Percentiles rank a stretch among this genome's conserved stretches.
Conservation (phyloP, 495 filamentous ascomycete species). For the Friedmanniomyces simplex region DNA sequence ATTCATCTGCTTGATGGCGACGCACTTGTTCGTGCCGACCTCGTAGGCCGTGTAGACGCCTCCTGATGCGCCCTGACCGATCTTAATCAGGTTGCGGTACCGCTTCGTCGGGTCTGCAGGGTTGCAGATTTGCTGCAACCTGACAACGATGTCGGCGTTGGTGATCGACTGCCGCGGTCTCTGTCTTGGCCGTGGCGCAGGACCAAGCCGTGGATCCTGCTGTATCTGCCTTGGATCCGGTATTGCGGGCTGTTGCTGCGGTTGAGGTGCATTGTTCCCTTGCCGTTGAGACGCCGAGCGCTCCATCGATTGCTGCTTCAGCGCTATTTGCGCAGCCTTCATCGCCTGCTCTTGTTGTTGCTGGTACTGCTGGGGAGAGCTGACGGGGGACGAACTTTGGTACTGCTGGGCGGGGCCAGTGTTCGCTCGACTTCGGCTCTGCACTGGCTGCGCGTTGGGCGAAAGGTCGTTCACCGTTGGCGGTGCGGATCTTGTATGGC, state of each 20-base stretch:
- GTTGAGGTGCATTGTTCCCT: conserved; percentile 34
- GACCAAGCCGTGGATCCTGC: conserved; percentile 34
- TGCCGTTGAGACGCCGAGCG: conserved; percentile 57
- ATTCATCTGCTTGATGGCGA: conserved; percentile 99
- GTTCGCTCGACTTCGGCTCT: conserved; percentile 32
- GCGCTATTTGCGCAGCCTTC: conserved; percentile 61
- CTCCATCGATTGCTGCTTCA: conserved; percentile 43
- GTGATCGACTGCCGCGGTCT: conserved; percentile 57
- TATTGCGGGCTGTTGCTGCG: conserved; percentile 47
- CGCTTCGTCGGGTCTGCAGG: conserved; percentile 76
- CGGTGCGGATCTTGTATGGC: conserved; percentile 23
- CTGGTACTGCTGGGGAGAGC: conserved; percentile 45
- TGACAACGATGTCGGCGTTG: conserved; percentile 69
- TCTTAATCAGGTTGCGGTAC: conserved; percentile 84
- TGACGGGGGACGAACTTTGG: conserved; percentile 6
- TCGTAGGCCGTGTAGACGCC: conserved; percentile 92
- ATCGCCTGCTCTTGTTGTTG: conserved; percentile 77
- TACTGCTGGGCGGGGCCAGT: conserved; percentile 23
- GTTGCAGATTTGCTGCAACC: conserved; percentile 79
- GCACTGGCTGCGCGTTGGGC: conserved; percentile 35
- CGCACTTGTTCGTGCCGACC: conserved; percentile 67
- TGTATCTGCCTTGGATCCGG: conserved; percentile 45
- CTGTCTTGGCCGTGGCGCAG: conserved; percentile 62
- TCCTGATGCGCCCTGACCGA: conserved; percentile 93
- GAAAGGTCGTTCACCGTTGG: conserved; percentile 34